Evolutionary conservation across 345 rosid genomes (phyloP).

Genomic region (Heritiera fomes): DNA sequence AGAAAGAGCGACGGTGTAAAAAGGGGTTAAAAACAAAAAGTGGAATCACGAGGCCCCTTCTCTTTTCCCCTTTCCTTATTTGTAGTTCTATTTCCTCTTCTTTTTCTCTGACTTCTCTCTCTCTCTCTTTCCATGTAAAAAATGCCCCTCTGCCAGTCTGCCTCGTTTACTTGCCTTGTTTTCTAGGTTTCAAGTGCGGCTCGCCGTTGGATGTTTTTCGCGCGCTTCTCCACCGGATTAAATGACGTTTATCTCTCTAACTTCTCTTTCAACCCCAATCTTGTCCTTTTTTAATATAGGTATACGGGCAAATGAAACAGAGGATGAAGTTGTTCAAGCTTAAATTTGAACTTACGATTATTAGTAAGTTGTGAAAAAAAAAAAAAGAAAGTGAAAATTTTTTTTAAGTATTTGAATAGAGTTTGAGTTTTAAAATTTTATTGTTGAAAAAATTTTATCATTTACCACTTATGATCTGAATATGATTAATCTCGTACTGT

Average conservation of each 20-base stretch:
- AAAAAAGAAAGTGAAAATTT: too few relatives aligned
- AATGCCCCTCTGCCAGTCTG: too few relatives aligned
- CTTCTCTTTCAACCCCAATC: too few relatives aligned
- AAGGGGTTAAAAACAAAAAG: slow-evolving; percentile 9
- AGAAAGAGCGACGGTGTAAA: neutral
- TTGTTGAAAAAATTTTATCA: too few relatives aligned
- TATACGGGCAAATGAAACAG: too few relatives aligned
- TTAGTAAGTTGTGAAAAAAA: too few relatives aligned
- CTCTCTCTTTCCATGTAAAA: neutral
- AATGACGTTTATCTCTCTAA: neutral
- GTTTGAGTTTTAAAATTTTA: too few relatives aligned
- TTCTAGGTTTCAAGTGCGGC: neutral
- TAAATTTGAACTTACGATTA: too few relatives aligned
- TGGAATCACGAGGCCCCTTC: slow-evolving; percentile 18
- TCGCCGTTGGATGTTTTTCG: neutral
- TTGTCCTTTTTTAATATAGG: neutral
- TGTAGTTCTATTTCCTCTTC: neutral
- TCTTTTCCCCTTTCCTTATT: neutral
- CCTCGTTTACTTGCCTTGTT: neutral
- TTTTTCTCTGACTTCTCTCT: neutral
- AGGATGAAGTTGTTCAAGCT: too few relatives aligned
- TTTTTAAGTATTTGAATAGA: too few relatives aligned
- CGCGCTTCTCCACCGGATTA: neutral
- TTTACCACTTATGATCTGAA: too few relatives aligned
- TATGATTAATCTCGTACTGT: too few relatives aligned